Base-by-base conservation (phyloP, 495 filamentous ascomycete species). In the Neurospora sp. region DNA sequence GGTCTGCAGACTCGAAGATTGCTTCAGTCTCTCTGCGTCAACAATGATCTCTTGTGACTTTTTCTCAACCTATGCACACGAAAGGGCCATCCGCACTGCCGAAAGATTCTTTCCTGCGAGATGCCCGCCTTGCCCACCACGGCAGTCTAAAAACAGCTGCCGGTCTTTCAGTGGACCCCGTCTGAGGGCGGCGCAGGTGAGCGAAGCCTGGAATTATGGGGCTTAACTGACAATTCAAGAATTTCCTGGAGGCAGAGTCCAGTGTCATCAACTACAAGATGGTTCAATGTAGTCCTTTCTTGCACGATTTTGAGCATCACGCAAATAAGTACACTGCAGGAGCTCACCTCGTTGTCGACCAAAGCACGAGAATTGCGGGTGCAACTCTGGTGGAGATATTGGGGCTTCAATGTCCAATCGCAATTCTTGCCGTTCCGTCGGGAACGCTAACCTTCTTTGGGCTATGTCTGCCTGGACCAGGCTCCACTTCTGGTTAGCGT, bases 351-450 rank as follows among this genome's bases (percentile, higher is more conserved):
- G 27, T 65, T 7, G 27, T 18, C 27, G 53, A 61, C 27, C 53
- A 9, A 35, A 61, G 27, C 53, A 61, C 22, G 22, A 61, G 53
- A 61, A 31, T 35, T 61, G 53, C 53, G 27, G 27, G 53, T 61
- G 27, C 12, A 61, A 61, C 22, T 61, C 22, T 61, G 22, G 53
- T 18, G 53, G 53, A 18, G 22, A 61, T 2, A 22, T 5, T 35
- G 53, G 53, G 46, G 46, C 20, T 14, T 16, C 11, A 40, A 14
- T 7, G 31, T 18, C 72, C 72, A 75, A 73, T 72, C 37, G 40
- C 6, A 22, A 7, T 14, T 38, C n/a, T 42, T 73, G 46, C 74
- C 74, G 71, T 61, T 31, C 59, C 69, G 68, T 73, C 72, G 74
- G 74, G 68, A 48, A 35, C 70, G 44, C 74, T 71, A 75, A 41